Conservation (phyloP, 331 rosid genomes). For the Quercus phellos region DNA sequence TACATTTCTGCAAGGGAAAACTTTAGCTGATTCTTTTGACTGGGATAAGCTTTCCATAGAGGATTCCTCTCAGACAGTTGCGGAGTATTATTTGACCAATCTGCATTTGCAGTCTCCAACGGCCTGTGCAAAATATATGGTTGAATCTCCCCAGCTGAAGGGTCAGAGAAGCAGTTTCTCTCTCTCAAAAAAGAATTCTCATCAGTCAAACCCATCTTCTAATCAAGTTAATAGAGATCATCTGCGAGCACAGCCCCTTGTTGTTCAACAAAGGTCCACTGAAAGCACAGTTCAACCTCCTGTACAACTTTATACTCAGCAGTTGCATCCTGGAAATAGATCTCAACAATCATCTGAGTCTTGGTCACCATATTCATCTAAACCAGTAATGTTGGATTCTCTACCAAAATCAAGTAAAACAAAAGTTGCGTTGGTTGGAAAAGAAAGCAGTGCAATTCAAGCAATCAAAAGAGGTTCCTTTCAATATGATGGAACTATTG, state of each 20-base stretch:
- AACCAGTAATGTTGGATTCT: background rate
- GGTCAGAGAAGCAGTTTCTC: no score
- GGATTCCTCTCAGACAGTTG: background rate
- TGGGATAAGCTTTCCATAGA: background rate
- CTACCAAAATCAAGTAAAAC: background rate
- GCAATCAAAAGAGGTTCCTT: background rate
- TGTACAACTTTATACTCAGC: slow-evolving; percentile 1
- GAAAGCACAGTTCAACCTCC: no score
- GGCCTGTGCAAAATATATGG: no score
- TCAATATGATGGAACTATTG: background rate
- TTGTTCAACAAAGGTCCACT: no score
- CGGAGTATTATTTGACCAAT: background rate
- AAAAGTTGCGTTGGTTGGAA: background rate
- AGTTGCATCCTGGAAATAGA: background rate
- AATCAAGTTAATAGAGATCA: background rate
- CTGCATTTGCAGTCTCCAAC: no score
- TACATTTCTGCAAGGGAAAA: background rate
- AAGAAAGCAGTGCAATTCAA: background rate
- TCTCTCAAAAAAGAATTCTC: no score
- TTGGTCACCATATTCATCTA: no score
- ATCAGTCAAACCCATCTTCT: background rate
- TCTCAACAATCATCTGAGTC: background rate
- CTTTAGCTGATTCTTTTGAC: background rate
- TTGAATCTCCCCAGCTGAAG: no score
- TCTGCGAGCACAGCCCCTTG: no score